Conservation (phyloP, 2,329 filamentous ascomycete genomes). For the Blumeria hordei region DNA sequence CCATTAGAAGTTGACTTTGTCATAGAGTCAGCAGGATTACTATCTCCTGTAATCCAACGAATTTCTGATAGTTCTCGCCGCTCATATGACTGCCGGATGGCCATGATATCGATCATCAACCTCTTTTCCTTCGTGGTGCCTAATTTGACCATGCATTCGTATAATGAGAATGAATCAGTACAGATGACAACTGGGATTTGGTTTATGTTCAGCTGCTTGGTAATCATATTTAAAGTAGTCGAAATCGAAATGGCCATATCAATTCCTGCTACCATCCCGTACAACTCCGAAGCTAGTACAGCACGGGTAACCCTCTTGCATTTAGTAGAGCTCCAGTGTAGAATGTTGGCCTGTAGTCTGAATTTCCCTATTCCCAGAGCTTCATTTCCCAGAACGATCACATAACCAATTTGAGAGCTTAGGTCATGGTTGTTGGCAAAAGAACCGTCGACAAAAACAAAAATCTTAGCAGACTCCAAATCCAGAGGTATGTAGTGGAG, state of each 20-base stretch:
- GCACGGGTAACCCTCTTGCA: conserved; percentile 4
- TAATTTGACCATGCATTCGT: conserved; percentile 4
- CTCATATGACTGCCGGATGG: conserved; percentile 1
- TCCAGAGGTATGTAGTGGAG: neutral
- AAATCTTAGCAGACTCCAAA: neutral
- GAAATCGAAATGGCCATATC: conserved; percentile 2
- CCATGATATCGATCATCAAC: conserved; percentile 2
- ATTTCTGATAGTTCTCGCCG: neutral
- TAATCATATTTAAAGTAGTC: conserved; percentile 2
- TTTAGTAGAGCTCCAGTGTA: neutral
- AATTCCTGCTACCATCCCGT: conserved; percentile 3
- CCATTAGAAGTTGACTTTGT: neutral
- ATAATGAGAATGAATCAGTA: conserved; percentile 1
- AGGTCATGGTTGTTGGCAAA: conserved; percentile 1
- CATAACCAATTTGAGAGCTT: neutral
- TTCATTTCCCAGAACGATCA: neutral
- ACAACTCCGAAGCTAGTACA: conserved; percentile 4
- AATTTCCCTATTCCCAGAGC: neutral
- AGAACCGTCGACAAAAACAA: neutral
- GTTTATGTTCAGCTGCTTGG: neutral
- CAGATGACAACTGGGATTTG: conserved; percentile 2
- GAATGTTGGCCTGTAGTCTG: neutral
- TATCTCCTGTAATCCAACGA: neutral
- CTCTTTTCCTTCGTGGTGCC: conserved; percentile 3
- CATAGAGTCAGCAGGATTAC: neutral